Base-by-base conservation (phyloP, 352 stramenopile species). In the Phytophthora sp. region DNA sequence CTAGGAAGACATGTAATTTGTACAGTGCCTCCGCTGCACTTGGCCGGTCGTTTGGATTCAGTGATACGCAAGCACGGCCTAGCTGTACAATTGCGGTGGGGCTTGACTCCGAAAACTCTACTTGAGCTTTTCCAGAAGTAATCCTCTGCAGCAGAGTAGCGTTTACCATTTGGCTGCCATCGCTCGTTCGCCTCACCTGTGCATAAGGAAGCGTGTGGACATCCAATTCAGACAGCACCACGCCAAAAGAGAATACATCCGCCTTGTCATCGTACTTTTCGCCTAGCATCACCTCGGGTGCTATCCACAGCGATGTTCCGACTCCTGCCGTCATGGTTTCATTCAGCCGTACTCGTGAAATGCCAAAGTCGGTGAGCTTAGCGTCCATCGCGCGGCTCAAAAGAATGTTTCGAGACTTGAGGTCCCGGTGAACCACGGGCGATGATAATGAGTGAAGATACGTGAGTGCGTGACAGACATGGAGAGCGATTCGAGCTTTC, bases 381-480 rank as follows among this genome's bases (percentile, higher is more conserved):
- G 63, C 63, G 15, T 59, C 39, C 34, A 70, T 39, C 1, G 31
- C 27, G 12, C 44, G 32, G 20, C 50, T 62, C 13, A 87, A 50
- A 13, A 89, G 59, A 30, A 88, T 77, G 48, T 87, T 87, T 34
- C 76, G 76, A 1, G 72, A 83, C 48, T 88, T 86, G 42, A 88
- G 64, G 52, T 88, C 78, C 18, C 78, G 76, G 50, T 88, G 78
- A 44, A 86, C 72, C 5, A 67, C 28, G 6, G 55, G 49, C 17
- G 62, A 46, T 17, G 28, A 24, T 2, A 72, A 38, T 18, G 62
- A 72, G 56, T 66, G 56, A 2, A 72, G 28, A 21, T 72, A 72
- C 4, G 57, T 48, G 8, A 72, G 45, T 12, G 54, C 67, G 3
- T 78, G 57, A n/a, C 61, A 69, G 13, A 84, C 51, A 43, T 79